A percentile compares a stretch with the other conserved stretches of the same genome.
phyloP scores from a whole-genome alignment of 495 filamentous ascomycete species.

The Neurospora sp. region DNA sequence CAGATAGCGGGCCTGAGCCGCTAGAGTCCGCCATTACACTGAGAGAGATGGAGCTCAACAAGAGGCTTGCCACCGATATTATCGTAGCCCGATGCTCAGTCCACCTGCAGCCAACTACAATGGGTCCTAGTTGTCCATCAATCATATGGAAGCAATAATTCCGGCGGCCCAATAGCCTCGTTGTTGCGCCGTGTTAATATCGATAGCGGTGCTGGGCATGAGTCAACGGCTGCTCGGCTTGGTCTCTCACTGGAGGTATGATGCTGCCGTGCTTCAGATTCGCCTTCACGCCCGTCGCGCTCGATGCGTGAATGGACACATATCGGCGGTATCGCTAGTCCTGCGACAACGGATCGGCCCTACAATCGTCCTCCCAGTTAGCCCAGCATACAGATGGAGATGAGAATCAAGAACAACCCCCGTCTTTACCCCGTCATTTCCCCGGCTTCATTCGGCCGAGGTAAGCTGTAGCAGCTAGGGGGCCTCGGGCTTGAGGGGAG shows the following conservation, averaged over 20 bases:
- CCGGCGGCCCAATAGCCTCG: neutral
- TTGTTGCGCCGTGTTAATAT: neutral
- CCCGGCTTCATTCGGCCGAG: neutral
- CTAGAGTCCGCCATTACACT: neutral
- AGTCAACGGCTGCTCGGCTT: neutral
- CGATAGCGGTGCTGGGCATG: neutral
- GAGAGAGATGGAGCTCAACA: neutral
- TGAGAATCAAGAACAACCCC: neutral
- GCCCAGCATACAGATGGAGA: neutral
- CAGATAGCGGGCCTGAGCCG: neutral
- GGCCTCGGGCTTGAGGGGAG: neutral
- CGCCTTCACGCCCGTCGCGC: neutral
- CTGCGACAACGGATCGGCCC: neutral
- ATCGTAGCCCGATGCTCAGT: neutral
- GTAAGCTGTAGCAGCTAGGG: neutral
- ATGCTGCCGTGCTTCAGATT: neutral
- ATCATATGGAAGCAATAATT: neutral
- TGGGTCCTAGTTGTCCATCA: neutral
- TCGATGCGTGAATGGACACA: neutral
- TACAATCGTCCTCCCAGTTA: neutral
- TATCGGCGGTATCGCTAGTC: neutral
- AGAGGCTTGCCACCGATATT: neutral
- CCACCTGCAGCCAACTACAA: neutral
- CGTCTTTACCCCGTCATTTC: neutral
- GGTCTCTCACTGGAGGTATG: neutral